Base-by-base conservation (phyloP, 2,329 filamentous ascomycete genomes). In the Scedosporium aurantiacum region DNA sequence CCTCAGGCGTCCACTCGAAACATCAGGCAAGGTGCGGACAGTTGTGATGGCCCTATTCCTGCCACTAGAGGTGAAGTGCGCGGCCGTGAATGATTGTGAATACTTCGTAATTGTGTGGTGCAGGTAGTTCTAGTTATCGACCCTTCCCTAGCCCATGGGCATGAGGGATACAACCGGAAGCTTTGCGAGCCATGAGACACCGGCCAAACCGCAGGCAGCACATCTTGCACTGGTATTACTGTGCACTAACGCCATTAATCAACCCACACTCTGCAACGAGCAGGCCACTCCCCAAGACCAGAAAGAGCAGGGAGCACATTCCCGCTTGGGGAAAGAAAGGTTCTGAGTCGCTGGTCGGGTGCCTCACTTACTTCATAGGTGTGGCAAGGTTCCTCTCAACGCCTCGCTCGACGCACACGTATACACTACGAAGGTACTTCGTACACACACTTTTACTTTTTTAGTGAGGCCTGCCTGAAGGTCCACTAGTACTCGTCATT, bases 231-330 rank as follows among this genome's bases (percentile, higher is more conserved):
- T 27, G 23, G 50, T 16, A 54, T 45, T 27, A 27, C 37, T 16
- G 16, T 28, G 45, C 41, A 27, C 37, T 59, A 59, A 59, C 57
- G 57, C 57, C 57, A 59, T 58, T 45, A 21, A 60, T 50, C 58
- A 58, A 58, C 57, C 57, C 57, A 58, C 40, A 40, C 27, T n/a
- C 55, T 18, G 37, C 21, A 18, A 40, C 16, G 27, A 23, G 18
- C 40, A 58, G 40, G 57, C 57, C 57, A 43, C 43, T 27, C n/a
- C 21, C 14, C 57, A 25, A 16, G 32, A 32, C n/a, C n/a, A 21
- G 28, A 58, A 23, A 14, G 37, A 23, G 5, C 7, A 45, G 12
- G 16, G 32, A 21, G 14, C 32, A 40, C 23, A 8, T 21, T n/a
- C 21, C n/a, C 37, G 32, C 32, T 8, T 37, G 32, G 32, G 32